Conservation (phyloP, 768 basidiomycete genomes). For the Collybia mongolica region DNA sequence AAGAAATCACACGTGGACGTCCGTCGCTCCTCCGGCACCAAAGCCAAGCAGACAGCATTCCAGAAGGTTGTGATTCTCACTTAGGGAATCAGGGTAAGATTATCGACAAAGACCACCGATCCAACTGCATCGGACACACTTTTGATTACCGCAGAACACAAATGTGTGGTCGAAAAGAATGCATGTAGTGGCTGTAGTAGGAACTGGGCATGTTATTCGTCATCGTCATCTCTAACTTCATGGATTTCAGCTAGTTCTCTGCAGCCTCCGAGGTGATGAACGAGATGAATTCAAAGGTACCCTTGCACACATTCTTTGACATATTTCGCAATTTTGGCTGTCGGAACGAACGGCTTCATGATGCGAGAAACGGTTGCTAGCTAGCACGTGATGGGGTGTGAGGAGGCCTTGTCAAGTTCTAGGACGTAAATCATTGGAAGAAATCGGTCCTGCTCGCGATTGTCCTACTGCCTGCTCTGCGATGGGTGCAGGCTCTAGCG, state of each 20-base stretch:
- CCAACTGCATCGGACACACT: neutral
- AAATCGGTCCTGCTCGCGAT: conserved; percentile 89
- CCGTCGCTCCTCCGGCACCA: neutral
- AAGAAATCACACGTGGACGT: neutral
- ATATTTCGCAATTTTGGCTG: conserved; percentile 96
- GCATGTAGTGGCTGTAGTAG: neutral
- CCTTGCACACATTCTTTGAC: conserved; percentile 99
- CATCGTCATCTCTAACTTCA: conserved; percentile 27
- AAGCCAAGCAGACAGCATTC: neutral
- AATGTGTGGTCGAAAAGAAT: neutral
- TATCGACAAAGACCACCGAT: neutral
- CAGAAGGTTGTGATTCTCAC: neutral
- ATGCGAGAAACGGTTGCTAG: conserved; percentile 98
- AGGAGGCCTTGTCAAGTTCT: conserved; percentile 1
- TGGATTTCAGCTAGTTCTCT: conserved; percentile 62
- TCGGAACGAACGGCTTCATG: conserved; percentile 91
- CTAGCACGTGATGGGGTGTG: conserved; percentile 37
- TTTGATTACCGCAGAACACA: too few relatives aligned
- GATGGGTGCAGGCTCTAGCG: conserved; percentile 64
- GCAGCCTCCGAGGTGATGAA: conserved; percentile 98
- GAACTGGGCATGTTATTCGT: conserved; percentile 13
- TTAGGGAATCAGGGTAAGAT: neutral
- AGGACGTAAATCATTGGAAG: conserved; percentile 72
- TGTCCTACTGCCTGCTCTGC: conserved; percentile 94
- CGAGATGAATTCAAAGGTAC: conserved; percentile 94